Evolutionary conservation across 1,284 basidiomycete species (phyloP), one percentile per base, ranked within the genome.

Genomic region (Veloboletus limbatus): DNA sequence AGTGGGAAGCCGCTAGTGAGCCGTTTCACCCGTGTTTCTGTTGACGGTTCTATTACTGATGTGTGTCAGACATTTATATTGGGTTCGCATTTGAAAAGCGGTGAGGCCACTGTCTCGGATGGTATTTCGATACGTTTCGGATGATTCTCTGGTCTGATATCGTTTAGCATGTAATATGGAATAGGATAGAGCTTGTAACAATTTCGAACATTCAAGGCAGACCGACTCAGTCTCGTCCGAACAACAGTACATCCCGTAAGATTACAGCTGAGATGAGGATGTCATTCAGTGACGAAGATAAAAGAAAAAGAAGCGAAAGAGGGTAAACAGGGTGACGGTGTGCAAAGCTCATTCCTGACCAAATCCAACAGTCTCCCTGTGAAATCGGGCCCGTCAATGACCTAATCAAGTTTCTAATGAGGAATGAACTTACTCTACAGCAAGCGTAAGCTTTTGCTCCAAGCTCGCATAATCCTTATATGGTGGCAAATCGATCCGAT

Each of bases 1-100:
- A 97, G 67, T 96, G 94, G 91, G 92, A 96, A 60, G 94, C 94
- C 53, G 91, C 92, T 14, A 96, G 94, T 97, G 67, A 70, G 93
- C 82, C 18, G 2, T 28, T 47, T 40, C 7, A 5, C 17, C 13
- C 3, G 20, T 21, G 4, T 21, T 30, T 18, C 8, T 3, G 4
- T 17, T 3, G 40, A 33, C 26, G 37, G 24, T 34, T 47, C 49
- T 39, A 30, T 46, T 20, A 3, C 27, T 60, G 25, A 16, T 14
- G 18, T 43, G 18, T 7, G 13, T 30, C 57, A 92, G 91, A 91
- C 61, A 78, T 93, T 42, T 93, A 93, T 59, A 77, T 90, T 55
- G 88, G 82, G 2, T 92, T 92, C 58, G 90, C 88, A 4, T 85
- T 92, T 56, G 77, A 85, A 60, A 91, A 90, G 69, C 68, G 72